Conservation (phyloP, 2,329 filamentous ascomycete genomes). For the Pochonia chlamydosporia region DNA sequence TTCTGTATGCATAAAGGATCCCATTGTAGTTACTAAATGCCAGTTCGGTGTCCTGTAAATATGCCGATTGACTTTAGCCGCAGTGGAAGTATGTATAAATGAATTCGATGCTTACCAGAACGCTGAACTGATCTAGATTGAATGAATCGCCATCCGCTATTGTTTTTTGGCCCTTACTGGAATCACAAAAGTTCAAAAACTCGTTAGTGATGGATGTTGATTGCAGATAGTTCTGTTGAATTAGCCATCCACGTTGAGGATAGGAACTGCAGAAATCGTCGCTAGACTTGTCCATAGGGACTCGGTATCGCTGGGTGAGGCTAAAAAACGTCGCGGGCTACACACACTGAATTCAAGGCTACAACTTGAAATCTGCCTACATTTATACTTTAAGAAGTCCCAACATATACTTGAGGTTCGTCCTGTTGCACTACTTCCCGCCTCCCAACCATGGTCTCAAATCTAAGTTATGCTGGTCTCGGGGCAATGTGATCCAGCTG, state of each 20-base stretch:
- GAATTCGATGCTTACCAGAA: not conserved
- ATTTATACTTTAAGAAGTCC: too few species aligned
- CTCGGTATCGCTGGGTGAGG: not conserved
- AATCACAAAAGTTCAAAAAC: not conserved
- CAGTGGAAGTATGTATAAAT: not conserved
- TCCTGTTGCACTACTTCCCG: too few species aligned
- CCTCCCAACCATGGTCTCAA: too few species aligned
- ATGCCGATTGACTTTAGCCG: too few species aligned
- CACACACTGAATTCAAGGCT: too few species aligned
- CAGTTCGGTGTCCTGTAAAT: not conserved
- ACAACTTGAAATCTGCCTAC: too few species aligned
- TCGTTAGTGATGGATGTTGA: not conserved
- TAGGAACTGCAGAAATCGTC: not conserved
- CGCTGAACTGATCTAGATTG: not conserved
- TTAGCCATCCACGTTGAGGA: not conserved
- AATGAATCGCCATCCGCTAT: not conserved
- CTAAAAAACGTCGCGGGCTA: too few species aligned
- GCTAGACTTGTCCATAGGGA: not conserved
- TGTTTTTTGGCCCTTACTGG: not conserved
- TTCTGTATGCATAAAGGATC: slow-evolving; percentile 4
- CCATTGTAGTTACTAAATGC: not conserved
- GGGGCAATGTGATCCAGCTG: too few species aligned
- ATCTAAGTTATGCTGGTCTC: too few species aligned
- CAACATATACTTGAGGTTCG: too few species aligned
- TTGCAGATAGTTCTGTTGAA: not conserved